Evolutionary conservation across 2,329 filamentous ascomycete genomes (phyloP).

Genomic region (Chaetoscypha palmicola): DNA sequence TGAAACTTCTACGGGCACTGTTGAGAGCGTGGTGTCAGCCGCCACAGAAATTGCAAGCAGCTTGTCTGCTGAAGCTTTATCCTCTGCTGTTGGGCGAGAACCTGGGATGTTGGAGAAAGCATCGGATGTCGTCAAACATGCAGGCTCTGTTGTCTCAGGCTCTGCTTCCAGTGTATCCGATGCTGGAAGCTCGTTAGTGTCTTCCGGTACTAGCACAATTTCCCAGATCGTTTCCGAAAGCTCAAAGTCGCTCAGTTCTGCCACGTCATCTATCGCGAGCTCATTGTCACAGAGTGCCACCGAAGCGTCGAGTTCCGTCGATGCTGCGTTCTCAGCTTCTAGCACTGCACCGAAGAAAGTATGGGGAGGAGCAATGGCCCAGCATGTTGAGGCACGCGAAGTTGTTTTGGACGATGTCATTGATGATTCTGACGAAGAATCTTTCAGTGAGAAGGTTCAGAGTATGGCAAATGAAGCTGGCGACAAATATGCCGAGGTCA

Average conservation of each 20-base stretch:
- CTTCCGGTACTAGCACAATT: constrained; percentile 15
- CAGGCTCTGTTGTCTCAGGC: constrained; percentile 22
- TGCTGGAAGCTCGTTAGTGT: constrained; percentile 20
- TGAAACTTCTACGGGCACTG: constrained; percentile 25
- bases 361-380: constrained; percentile 35
- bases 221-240: constrained; percentile 17
- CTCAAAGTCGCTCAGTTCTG: constrained; percentile 24
- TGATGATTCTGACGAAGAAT: constrained; percentile 38
- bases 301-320: constrained; percentile 22
- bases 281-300: constrained; percentile 30
- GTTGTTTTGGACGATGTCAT: constrained; percentile 40
- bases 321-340: constrained; percentile 23
- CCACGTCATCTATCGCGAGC: constrained; percentile 29
- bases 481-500: constrained; percentile 46
- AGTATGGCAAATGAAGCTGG: constrained; percentile 44
- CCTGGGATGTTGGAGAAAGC: constrained; percentile 26
- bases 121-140: constrained; percentile 23
- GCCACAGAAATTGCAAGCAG: constrained; percentile 26
- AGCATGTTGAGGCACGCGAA: constrained; percentile 42
- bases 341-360: constrained; percentile 41
- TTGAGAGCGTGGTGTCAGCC: constrained; percentile 31
- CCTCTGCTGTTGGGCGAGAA: constrained; percentile 21
- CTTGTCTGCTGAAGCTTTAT: constrained; percentile 25
- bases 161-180: constrained; percentile 21
- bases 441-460: constrained; percentile 44